These are phyloP conservation scores for Chlamydomonas sp. DNA, from an alignment of 139 green algal genomes.

Conservation along the genomic window DNA sequence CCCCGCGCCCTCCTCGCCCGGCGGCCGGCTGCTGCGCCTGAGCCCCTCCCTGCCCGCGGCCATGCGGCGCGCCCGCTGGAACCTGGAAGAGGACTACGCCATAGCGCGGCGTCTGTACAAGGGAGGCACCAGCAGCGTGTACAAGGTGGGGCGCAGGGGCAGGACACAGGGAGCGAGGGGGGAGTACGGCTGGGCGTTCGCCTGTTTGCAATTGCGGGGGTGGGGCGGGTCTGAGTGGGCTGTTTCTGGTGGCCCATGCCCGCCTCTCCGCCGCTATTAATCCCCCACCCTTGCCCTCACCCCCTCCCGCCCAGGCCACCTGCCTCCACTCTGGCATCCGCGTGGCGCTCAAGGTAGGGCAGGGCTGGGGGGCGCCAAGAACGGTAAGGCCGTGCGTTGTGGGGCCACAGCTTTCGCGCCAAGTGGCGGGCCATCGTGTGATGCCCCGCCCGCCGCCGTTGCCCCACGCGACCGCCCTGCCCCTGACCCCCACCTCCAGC, in stretches of 20 bases:
- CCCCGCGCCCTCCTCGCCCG: not conserved
- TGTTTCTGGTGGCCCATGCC: too few species aligned
- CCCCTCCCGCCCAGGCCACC: not conserved
- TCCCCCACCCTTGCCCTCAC: not conserved
- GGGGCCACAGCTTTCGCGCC: not conserved
- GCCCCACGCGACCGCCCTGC: too few species aligned
- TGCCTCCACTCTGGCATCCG: conserved; percentile 2
- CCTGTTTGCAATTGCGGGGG: not conserved
- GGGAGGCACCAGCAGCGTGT: not conserved
- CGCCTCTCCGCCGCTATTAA: not conserved
- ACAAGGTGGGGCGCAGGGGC: conserved; percentile 9
- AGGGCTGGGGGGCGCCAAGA: not conserved
- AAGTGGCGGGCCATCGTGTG: too few species aligned
- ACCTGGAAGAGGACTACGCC: conserved; percentile 9
- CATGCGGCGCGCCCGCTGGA: conserved; percentile 3
- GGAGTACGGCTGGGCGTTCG: not conserved
- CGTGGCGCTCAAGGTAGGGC: conserved; percentile 13
- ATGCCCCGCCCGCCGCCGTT: too few species aligned
- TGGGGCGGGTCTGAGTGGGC: not conserved
- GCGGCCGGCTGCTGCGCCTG: not conserved
- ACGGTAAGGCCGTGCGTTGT: not conserved
- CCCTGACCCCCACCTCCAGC: too few species aligned
- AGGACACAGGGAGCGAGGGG: too few species aligned
- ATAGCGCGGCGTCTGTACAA: conserved; percentile 20
- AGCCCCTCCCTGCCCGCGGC: not conserved